Percentiles rank a stretch among this genome's conserved stretches.
Conservation (phyloP, 2,329 filamentous ascomycete species). For the Pezicula rhizophila region DNA sequence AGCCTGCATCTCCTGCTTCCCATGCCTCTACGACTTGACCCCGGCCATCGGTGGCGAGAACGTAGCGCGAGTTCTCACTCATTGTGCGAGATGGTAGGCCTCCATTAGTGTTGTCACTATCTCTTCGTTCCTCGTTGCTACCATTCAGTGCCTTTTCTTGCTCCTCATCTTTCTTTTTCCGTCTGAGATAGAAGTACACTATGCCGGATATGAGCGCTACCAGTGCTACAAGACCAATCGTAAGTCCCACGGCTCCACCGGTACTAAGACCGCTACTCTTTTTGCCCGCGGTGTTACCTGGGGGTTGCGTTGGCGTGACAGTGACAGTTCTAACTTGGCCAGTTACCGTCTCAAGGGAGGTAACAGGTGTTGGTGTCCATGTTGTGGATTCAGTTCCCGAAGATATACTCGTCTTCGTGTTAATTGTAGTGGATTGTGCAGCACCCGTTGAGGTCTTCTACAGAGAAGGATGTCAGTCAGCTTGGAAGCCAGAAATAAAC, state of each 20-base stretch:
- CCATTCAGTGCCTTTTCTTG: conserved; percentile 28
- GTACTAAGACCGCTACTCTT: conserved; percentile 30
- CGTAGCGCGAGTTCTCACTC: conserved; percentile 29
- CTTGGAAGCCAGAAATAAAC: conserved; percentile 8
- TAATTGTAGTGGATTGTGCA: neutral
- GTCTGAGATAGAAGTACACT: conserved; percentile 38
- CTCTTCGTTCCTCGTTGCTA: conserved; percentile 16
- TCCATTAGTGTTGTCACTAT: conserved; percentile 17
- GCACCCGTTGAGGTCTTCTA: neutral
- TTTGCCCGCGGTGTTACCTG: conserved; percentile 13
- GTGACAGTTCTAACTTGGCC: conserved; percentile 51
- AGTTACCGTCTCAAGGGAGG: conserved; percentile 47
- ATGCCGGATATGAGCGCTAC: conserved; percentile 33
- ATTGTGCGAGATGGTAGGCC: conserved; percentile 24
- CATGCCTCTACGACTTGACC: conserved; percentile 24
- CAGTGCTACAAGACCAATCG: conserved; percentile 42
- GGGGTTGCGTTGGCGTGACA: conserved; percentile 37
- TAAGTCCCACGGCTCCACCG: conserved; percentile 46
- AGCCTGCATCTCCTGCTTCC: conserved; percentile 18
- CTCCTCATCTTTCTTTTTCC: conserved; percentile 36
- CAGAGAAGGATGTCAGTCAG: conserved; percentile 1
- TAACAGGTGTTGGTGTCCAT: conserved; percentile 30
- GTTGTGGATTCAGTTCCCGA: conserved; percentile 15
- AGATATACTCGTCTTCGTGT: conserved; percentile 13
- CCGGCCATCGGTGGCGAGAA: conserved; percentile 28